Conservation (phyloP, 2,329 filamentous ascomycete species). For the Thelonectria olida region DNA sequence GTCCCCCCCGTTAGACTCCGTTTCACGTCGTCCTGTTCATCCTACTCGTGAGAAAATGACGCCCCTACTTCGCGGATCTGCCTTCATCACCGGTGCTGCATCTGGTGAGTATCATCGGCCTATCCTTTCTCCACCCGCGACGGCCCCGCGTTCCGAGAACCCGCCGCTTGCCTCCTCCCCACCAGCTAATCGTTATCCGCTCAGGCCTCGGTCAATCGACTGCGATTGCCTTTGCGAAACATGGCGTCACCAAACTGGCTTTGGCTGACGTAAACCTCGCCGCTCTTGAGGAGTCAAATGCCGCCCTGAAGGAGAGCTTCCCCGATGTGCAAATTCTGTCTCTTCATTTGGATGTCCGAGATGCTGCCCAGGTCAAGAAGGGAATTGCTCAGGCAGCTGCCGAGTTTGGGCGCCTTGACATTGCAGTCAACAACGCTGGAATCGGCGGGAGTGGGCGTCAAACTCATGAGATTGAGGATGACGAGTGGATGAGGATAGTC, state of each 20-base stretch:
- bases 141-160: slow-evolving; percentile 1
- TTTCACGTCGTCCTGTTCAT: not conserved
- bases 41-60: slow-evolving; percentile 42
- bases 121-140: slow-evolving; percentile 1
- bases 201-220: slow-evolving; percentile 59
- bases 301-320: slow-evolving; percentile 47
- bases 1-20: not conserved
- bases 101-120: slow-evolving; percentile 48
- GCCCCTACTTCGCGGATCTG: slow-evolving; percentile 53
- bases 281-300: slow-evolving; percentile 43
- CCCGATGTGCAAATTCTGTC: slow-evolving; percentile 52
- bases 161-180: slow-evolving; percentile 1
- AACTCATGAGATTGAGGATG: slow-evolving; percentile 56
- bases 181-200: slow-evolving; percentile 2
- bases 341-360: slow-evolving; percentile 56
- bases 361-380: slow-evolving; percentile 52
- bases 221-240: slow-evolving; percentile 56
- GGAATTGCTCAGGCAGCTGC: slow-evolving; percentile 52
- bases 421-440: slow-evolving; percentile 66
- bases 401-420: slow-evolving; percentile 62
- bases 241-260: slow-evolving; percentile 58
- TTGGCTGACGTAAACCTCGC: slow-evolving; percentile 55
- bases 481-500: slow-evolving; percentile 60
- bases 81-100: slow-evolving; percentile 58
- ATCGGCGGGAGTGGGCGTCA: slow-evolving; percentile 52